Base-by-base conservation (phyloP, 345 rosid species). In the Eucalyptus polyanthemos region DNA sequence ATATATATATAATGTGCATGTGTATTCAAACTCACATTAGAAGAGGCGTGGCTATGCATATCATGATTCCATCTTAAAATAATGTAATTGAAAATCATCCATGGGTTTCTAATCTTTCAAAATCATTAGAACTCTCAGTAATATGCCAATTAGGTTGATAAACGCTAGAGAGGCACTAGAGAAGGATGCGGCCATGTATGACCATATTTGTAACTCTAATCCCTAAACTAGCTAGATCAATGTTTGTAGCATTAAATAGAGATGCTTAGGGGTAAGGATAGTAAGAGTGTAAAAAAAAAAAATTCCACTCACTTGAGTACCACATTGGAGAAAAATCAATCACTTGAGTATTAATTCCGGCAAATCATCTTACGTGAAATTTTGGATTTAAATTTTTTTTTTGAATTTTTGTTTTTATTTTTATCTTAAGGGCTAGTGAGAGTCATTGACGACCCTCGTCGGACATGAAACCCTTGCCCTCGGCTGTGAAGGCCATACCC, bases 391-490 rank as follows among this genome's bases (percentile, higher is more conserved):
- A n/a, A n/a, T 3, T 7, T 17, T 3, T 51, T 16, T 51, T 16
- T 16, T 17, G 4, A 17, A 51, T 16, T 51, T 53, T 19, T 19
- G 9, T 53, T 19, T 53, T 53, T 17, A 51, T 51, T 53, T 53
- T 53, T 53, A 19, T 53, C 11, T 19, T 3, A 2, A 53, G 58
- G 24, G 58, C 0, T 53, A 2, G 5, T 0, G 1, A 53, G 58
- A 53, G 5, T 53, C 21, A 8, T 0, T 2, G 0, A 19, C 2
- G 2, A 53, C 58, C 10, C 58, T 53, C 1, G 5, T 53, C 1
- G 0, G 5, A 1, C 0, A 0, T 1, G 11, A 21, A 19, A 19
- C 1, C 58, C 24, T 53, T 53, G 11, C 58, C 11, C 25, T 53
- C 0, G 5, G 25, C 25, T 2, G 0, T 53, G 25, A 53, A 53